Evolutionary conservation across 75 land plant species (phyloP), one percentile per base, ranked within the genome.

Genomic region (Cunninghamia lanceolata): DNA sequence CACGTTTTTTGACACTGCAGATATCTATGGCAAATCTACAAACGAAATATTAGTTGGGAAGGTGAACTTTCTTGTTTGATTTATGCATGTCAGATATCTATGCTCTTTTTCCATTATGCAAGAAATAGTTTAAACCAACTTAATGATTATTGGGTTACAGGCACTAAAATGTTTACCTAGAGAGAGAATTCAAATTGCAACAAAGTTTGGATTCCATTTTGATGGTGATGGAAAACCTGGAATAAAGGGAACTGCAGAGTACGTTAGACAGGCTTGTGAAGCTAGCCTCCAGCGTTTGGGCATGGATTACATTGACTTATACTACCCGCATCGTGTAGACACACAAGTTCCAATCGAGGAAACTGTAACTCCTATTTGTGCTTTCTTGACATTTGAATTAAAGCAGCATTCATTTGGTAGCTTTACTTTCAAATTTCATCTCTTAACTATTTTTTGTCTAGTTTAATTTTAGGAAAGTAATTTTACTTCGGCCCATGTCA

Each of bases 1-100:
- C 78, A 95, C 96, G 11, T 92, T 93, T 84, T 94, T 95, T 85
- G 96, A 95, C 84, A 95, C 96, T 8, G 88, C 96, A 53, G 95
- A 93, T 85, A 82, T 92, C 28, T 95, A 95, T 84, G 96, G 96
- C 9, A 79, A 84, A 28, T 85, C 79, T 52, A 45, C 85, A 56
- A 93, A 92, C 87, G 96, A 95, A 82, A 85, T 87, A 82, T 43
- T 94, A 66, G 81, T 95, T 83, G 96, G 95, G 47, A 89, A 94
- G 94, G 96, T 95, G 78, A 63, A 66, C 52, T 43, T 66, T 7
- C 2, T 45, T 32, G 5, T 80, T 80, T 80, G 28, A 42, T 80
- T 45, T 28, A 80, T 45, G 45, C 15, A 13, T 80, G 15, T n/a
- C n/a, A n/a, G n/a, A n/a, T n/a, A n/a, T n/a, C n/a, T 45, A 9